Conservation (phyloP, 345 rosid species). For the Ceriops tagal region DNA sequence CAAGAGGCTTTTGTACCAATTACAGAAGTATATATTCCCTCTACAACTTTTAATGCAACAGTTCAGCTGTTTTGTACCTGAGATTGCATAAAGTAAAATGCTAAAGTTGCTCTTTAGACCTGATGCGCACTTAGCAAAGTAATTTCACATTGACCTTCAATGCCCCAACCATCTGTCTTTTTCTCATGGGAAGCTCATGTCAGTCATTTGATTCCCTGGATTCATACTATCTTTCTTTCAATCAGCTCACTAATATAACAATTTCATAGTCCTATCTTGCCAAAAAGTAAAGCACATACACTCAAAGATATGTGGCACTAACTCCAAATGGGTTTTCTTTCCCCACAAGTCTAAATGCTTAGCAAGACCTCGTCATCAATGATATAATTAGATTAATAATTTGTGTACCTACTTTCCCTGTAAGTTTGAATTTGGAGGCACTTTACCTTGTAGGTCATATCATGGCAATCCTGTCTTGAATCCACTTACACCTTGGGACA, state of each 20-base stretch:
- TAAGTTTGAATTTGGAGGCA: constrained; percentile 9
- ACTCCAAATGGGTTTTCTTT: not conserved
- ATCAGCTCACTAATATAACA: not conserved
- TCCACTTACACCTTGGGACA: constrained; percentile 98
- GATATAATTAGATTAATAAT: not conserved
- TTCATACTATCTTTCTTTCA: no score
- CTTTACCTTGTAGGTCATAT: constrained; percentile 62
- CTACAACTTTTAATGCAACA: not conserved
- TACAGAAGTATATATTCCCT: constrained; percentile 57
- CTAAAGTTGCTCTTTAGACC: not conserved
- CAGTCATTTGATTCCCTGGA: no score
- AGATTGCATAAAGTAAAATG: not conserved
- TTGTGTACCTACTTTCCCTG: not conserved
- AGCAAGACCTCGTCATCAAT: no score
- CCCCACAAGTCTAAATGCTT: no score
- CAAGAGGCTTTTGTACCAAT: constrained; percentile 74
- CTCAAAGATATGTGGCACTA: no score
- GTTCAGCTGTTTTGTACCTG: not conserved
- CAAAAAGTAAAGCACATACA: not conserved
- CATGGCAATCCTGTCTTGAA: constrained; percentile 81
- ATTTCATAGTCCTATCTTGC: constrained; percentile 1
- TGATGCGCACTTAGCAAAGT: not conserved
- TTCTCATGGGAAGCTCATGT: not conserved
- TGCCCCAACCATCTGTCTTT: not conserved
- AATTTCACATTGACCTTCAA: not conserved